Base-by-base conservation (phyloP, 305 asterid species). In the Withania somnifera region DNA sequence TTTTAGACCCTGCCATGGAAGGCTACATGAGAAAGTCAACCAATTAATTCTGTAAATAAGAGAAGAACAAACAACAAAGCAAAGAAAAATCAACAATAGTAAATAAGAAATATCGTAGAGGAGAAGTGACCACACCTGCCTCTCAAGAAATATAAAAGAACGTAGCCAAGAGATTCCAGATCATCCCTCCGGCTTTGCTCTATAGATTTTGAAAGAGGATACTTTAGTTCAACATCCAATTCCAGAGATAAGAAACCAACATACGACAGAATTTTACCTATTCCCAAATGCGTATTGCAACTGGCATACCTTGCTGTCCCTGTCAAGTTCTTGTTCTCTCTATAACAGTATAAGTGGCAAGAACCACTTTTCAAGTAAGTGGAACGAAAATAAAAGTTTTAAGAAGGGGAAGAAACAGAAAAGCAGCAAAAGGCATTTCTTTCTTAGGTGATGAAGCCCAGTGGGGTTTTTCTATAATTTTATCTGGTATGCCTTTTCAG, bases 231-330 rank as follows among this genome's bases (percentile, higher is more conserved):
- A 40, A 40, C 2, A 42, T 30, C 82, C 54, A 50, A 51, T 75
- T 47, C 28, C 42, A 73, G 73, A n/a, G 19, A 79, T 11, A 54
- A 51, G 77, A 60, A 40, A 20, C 51, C 82, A 28, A 36, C 28
- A 34, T 5, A 36, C 45, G 53, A 34, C 58, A 78, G 77, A 60
- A 17, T 51, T 3, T 66, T 87, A 95, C 99, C 99, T 68, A 93
- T 92, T 83, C 99, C 98, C 80, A 94, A 92, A 91, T 95, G 99
- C 82, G 99, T 95, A 85, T 95, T 95, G 87, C 99, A 95, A 86
- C 99, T 95, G 61, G 99, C 99, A 89, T 95, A 95, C 58, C 98
- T 95, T 52, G 99, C 99, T 76, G 98, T 95, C 84, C 99, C 98
- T 1, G 99, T 94, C 86, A 94, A 88, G 87, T 91, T 94, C 85